phyloP scores from a whole-genome alignment of 371 early-diverging fungal genomes.

The Lichtheimia ornata region DNA sequence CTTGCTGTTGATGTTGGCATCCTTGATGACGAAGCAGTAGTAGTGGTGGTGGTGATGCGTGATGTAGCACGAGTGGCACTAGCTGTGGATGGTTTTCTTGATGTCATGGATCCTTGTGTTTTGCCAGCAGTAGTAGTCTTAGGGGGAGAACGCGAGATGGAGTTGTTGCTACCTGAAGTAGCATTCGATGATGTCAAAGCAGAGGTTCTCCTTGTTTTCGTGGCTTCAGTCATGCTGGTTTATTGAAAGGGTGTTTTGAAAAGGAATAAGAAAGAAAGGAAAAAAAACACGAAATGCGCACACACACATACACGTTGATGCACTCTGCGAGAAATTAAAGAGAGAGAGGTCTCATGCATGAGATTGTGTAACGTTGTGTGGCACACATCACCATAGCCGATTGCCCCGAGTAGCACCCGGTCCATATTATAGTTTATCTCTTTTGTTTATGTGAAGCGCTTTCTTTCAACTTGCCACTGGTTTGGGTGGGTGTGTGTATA shows the following conservation, averaged over 20 bases:
- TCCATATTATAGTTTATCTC: no score
- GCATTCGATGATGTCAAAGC: constrained; percentile 1
- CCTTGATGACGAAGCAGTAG: not conserved
- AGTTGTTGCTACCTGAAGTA: not conserved
- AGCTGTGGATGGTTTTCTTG: constrained; percentile 1
- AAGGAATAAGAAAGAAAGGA: not conserved
- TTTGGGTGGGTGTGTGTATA: no score
- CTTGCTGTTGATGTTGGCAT: not conserved
- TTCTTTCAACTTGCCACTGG: no score
- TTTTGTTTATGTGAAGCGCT: no score
- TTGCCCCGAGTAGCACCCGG: no score
- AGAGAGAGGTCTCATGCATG: no score
- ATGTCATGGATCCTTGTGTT: not conserved
- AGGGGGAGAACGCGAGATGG: no score
- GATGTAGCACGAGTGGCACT: not conserved
- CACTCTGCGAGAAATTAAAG: no score
- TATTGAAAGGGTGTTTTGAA: not conserved
- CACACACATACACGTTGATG: no score
- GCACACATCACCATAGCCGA: no score
- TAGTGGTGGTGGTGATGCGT: not conserved
- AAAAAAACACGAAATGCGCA: not conserved
- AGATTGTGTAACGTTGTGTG: no score
- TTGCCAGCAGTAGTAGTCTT: not conserved
- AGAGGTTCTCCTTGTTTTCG: constrained; percentile 7
- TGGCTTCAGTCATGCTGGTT: constrained; percentile 10